Evolutionary conservation across 495 filamentous ascomycete species (phyloP).

Genomic region (Penicillium robsamsonii): DNA sequence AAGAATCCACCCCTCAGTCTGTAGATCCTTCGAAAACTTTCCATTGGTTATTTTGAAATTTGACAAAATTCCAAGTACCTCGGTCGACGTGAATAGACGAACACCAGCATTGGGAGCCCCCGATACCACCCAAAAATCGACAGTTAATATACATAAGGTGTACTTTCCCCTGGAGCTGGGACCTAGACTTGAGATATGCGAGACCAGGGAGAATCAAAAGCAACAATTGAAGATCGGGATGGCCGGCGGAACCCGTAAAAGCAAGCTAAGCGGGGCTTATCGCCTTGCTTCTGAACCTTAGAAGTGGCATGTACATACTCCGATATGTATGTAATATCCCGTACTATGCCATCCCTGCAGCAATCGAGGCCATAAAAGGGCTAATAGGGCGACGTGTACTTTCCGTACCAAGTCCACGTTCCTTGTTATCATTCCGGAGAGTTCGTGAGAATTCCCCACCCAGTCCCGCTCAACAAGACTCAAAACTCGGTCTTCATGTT

Average conservation of each 20-base stretch:
- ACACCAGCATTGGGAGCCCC: not conserved
- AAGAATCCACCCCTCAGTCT: slow-evolving; percentile 9
- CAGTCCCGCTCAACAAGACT: not conserved
- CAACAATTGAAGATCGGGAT: not conserved
- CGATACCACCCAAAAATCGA: not conserved
- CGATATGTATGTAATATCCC: not conserved
- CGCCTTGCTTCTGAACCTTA: not conserved
- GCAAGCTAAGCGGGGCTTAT: not conserved
- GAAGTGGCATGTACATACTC: not conserved
- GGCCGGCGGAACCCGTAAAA: not conserved
- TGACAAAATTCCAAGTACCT: slow-evolving; percentile 5
- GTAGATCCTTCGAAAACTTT: not conserved
- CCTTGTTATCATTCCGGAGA: not conserved
- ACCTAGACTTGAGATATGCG: not conserved
- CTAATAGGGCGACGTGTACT: not conserved
- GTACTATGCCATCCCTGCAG: not conserved
- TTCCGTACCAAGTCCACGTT: not conserved
- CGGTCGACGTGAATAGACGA: slow-evolving; percentile 4
- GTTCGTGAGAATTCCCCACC: not conserved
- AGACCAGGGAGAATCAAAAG: not conserved
- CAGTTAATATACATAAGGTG: not conserved
- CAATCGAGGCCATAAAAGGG: not conserved
- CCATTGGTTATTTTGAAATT: not conserved
- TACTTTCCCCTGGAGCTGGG: not conserved
- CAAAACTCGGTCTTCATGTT: slow-evolving; percentile 1